These are phyloP conservation scores for Neofusicoccum laricinum DNA, from an alignment of 2,329 filamentous ascomycete species.

Conservation along the genomic window DNA sequence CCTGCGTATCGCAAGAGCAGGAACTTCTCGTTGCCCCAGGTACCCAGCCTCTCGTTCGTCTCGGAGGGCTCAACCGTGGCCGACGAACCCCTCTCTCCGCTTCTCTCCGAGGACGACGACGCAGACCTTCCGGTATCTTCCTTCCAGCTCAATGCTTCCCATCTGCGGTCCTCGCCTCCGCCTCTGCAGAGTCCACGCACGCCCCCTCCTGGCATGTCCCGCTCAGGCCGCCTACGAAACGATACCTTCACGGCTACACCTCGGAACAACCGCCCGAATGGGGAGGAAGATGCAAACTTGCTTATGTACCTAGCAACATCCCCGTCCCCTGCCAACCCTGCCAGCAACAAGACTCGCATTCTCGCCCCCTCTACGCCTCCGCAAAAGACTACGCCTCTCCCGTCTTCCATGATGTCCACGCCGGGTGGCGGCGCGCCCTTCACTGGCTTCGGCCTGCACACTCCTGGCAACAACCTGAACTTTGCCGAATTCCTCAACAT, in stretches of 20 bases:
- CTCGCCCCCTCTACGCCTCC: conserved; percentile 55
- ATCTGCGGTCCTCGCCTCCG: conserved; percentile 68
- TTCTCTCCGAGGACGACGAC: conserved; percentile 75
- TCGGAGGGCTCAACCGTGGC: conserved; percentile 67
- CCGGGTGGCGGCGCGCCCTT: conserved; percentile 60
- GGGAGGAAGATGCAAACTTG: conserved; percentile 80
- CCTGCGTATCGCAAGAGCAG: conserved; percentile 76
- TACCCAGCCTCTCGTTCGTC: conserved; percentile 76
- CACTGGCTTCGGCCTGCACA: conserved; percentile 63
- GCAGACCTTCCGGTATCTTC: conserved; percentile 74
- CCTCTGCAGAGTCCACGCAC: conserved; percentile 54
- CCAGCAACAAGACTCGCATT: conserved; percentile 44
- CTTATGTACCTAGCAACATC: conserved; percentile 88
- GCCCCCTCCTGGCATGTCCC: conserved; percentile 37
- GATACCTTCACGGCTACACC: conserved; percentile 32
- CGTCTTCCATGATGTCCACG: conserved; percentile 86
- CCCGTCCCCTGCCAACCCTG: conserved; percentile 73
- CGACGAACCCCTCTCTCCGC: conserved; percentile 58
- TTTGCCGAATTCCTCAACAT: conserved; percentile 98
- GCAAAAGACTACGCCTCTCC: conserved; percentile 57
- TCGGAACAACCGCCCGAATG: conserved; percentile 52
- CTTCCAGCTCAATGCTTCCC: conserved; percentile 58
- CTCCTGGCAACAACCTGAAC: conserved; percentile 83
- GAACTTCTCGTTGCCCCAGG: conserved; percentile 69
- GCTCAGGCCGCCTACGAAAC: conserved; percentile 39